Conservation (phyloP, 805 yeast species). For the Teunomyces cretensis region DNA sequence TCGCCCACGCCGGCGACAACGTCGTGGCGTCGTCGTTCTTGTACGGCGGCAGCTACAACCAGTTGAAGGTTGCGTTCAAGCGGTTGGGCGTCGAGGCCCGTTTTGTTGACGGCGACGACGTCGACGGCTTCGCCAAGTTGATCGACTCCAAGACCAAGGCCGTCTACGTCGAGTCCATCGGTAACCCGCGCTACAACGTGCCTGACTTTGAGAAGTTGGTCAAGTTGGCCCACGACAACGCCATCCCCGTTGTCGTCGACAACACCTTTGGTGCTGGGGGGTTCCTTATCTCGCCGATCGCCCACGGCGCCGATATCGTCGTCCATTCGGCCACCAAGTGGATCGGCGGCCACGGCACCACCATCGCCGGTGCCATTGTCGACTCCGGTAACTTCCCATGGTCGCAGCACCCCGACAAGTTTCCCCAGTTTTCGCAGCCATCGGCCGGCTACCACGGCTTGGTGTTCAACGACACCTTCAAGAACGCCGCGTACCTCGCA, state of each 20-base stretch:
- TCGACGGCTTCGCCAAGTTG: slow-evolving; percentile 67
- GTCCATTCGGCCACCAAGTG: slow-evolving; percentile 96
- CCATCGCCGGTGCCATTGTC: slow-evolving; percentile 87
- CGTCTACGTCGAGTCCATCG: slow-evolving; percentile 83
- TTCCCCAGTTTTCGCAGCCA: slow-evolving; percentile 89
- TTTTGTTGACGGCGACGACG: slow-evolving; percentile 80
- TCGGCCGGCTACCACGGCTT: slow-evolving; percentile 93
- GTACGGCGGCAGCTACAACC: slow-evolving; percentile 96
- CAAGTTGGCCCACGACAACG: slow-evolving; percentile 78
- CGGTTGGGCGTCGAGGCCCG: slow-evolving; percentile 83
- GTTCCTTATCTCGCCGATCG: slow-evolving; percentile 76
- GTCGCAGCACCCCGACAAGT: slow-evolving; percentile 79
- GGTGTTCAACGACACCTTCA: slow-evolving; percentile 77
- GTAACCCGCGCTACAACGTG: slow-evolving; percentile 89
- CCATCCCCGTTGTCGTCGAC: slow-evolving; percentile 89
- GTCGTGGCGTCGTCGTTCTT: slow-evolving; percentile 81
- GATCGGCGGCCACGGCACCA: slow-evolving; percentile 97
- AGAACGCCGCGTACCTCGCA: slow-evolving; percentile 73
- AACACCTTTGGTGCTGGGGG: slow-evolving; percentile 99
- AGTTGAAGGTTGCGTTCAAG: slow-evolving; percentile 89
- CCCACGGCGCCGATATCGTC: slow-evolving; percentile 88
- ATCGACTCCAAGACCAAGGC: slow-evolving; percentile 89
- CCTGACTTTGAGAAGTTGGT: slow-evolving; percentile 84
- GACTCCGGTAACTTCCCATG: slow-evolving; percentile 95
- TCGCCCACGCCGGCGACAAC: slow-evolving; percentile 89